Base-by-base conservation (phyloP, 805 yeast species). In the Candida alai region DNA sequence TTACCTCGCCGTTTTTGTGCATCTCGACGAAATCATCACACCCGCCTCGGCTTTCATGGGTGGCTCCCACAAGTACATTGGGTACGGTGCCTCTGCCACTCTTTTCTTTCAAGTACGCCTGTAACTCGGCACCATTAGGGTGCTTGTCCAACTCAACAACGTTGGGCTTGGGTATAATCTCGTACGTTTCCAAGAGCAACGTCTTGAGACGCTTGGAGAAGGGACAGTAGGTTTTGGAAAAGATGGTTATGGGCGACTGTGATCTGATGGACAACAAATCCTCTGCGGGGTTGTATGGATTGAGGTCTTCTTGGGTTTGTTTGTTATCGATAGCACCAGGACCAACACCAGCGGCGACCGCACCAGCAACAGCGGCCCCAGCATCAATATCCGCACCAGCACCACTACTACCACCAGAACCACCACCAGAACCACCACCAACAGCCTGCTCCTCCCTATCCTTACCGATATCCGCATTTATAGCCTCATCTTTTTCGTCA, bases 11-110 rank as follows among this genome's bases (percentile, higher is more conserved):
- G 1, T 68, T 62, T 14, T 68, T 64, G 49, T 85, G 88, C 37
- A 86, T 61, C 21, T 62, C 68, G 17, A 58, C 65, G 55, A 93
- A 76, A 36, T 89, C 97, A 56, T 87, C 96, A 25, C 77, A 76
- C 3, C 98, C 98, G 24, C 98, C 98, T 44, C 84, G 72, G 30
- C 90, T 80, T 33, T 52, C 52, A 24, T 43, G 47, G 17, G 72
- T 56, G 6, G 84, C 82, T 36, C 79, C 82, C 35, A 90, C 74
- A 35, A 86, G 68, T 14, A 93, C 74, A 53, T 93, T 93, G 17
- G 98, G 98, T 10, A 93, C 98, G 0, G 97, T 90, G 19, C 62
- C 62, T 47, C 96, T 77, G 5, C 93, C 94, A 4, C 95, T 77
- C 37, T 71, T 57, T 32, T 70, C 65, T 12, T 70, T 81, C 34